Percentiles rank a stretch among this genome's conserved stretches.
These are phyloP conservation scores for Gossypium gossypioides DNA, from an alignment of 441 rosid species.

Conservation along the genomic window DNA sequence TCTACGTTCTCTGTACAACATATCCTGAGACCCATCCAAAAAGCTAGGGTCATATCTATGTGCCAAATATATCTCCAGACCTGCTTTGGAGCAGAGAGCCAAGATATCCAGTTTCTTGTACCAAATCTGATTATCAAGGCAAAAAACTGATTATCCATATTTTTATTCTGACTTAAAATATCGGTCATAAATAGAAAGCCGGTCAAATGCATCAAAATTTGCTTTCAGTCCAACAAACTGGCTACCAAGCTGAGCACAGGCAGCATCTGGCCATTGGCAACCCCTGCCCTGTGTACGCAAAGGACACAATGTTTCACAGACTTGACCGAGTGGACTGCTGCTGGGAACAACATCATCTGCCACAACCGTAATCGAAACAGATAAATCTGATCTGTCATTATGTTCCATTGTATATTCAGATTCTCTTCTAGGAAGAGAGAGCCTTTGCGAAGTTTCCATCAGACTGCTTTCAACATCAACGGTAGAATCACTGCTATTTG, in stretches of 20 bases:
- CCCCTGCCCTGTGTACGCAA: constrained; percentile 62
- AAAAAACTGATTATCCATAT: background rate
- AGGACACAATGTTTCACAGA: constrained; percentile 75
- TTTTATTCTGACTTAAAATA: constrained; percentile 57
- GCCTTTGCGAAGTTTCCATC: constrained; percentile 20
- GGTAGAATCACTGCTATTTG: constrained; percentile 44
- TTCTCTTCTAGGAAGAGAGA: constrained; percentile 29
- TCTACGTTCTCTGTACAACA: constrained; percentile 26
- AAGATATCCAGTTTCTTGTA: background rate
- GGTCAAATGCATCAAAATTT: constrained; percentile 79
- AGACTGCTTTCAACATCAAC: constrained; percentile 46
- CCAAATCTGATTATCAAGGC: background rate
- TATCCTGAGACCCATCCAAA: constrained; percentile 18
- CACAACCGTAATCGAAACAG: constrained; percentile 58
- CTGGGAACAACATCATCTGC: constrained; percentile 39
- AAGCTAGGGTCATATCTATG: constrained; percentile 16
- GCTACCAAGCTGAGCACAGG: constrained; percentile 77
- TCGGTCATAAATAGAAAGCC: constrained; percentile 60
- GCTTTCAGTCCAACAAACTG: constrained; percentile 82
- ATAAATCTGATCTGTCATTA: constrained; percentile 56
- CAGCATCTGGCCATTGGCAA: constrained; percentile 88
- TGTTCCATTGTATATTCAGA: constrained; percentile 19
- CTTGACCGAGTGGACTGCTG: constrained; percentile 30
- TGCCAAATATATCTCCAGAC: background rate
- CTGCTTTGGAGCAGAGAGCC: background rate